Base-by-base conservation (phyloP, 2,329 filamentous ascomycete species). In the Botrytis hyacinthi region DNA sequence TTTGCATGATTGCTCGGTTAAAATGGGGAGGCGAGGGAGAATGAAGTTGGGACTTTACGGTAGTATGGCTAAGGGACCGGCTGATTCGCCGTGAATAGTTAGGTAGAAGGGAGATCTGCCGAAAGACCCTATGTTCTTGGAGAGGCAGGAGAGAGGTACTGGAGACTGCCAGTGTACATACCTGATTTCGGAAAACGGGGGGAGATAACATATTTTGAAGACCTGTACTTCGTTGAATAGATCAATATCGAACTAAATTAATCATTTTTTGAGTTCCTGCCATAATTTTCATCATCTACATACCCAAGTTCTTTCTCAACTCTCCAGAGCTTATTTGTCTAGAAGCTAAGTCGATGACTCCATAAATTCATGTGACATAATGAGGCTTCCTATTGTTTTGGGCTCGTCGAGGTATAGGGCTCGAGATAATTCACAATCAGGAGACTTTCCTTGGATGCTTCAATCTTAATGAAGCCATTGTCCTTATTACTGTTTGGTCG, bases 21-120 rank as follows among this genome's bases (percentile, higher is more conserved):
- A 74, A 73, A 9, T 40, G 37, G 29, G 61, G 32, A 22, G 70
- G 54, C 42, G 18, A 74, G 66, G 14, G 61, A 12, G 72, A 76
- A 35, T 74, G 74, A 5, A 75, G 51, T 29, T 73, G 73, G 9
- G 67, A 42, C 18, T 73, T 29, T 10, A 74, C 16, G 5, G 16
- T 44, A 44, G 42, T 18, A 22, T 57, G 7, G 51, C 66, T 8
- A 68, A 62, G 1, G 74, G 66, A 5, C 88, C 88, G n/a, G 88
- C 87, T 74, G 87, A 88, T 70, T 87, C 80, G 0, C 89, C 90
- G 85, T 88, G 88, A 67, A 73, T 79, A 3, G 88, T 90, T 40
- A 91, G 83, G 70, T 87, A 85, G 10, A 14, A 37, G 1, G 82
- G 83, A 75, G 90, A 86, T 2, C 88, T 89, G 0, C 89, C 88